Evolutionary conservation across 1,284 basidiomycete species (phyloP), one percentile per base, ranked within the genome.

Genomic region (Athelia psychrophila): DNA sequence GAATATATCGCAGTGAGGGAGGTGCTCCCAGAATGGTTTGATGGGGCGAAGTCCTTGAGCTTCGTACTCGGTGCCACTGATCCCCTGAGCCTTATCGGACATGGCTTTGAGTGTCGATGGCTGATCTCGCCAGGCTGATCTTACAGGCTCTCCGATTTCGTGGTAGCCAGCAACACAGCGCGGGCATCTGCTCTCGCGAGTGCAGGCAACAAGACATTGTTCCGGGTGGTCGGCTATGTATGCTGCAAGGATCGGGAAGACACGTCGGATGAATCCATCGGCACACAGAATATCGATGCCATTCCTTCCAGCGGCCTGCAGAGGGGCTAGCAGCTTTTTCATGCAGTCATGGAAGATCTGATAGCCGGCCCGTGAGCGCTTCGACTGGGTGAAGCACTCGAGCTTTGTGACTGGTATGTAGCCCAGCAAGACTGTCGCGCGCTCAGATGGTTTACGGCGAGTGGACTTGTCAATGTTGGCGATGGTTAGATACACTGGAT

Each of bases 401-500:
- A 42, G 38, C 38, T 42, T 58, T 0, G 44, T 33, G 0, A 49
- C 47, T 3, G 57, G 57, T 3, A 24, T 5, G 48, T 64, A 65
- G 0, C 50, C 62, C 1, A 65, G 10, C 0, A 65, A 42, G 0
- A 64, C 19, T 0, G 44, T 52, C 1, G 55, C 56, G 2, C 49
- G 48, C 2, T 8, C 3, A 2, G 48, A 50, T 1, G 54, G 51
- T 33, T 64, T 5, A 19, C 15, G 5, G 0, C 33, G 8, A 0
- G 54, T 44, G 1, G 56, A 36, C 36, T 64, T 65, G 0, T 38
- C 40, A 2, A 64, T 52, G 20, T 65, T 64, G 0, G 57, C 53
- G 1, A 64, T 57, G 0, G 51, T 55, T 10, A 46, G 44, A 64
- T 60, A 73, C 3, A 72, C 64, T 2, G 70, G 70, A 61, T 64